phyloP scores from a whole-genome alignment of 148 eudicot species.

The Spergularia marina region DNA sequence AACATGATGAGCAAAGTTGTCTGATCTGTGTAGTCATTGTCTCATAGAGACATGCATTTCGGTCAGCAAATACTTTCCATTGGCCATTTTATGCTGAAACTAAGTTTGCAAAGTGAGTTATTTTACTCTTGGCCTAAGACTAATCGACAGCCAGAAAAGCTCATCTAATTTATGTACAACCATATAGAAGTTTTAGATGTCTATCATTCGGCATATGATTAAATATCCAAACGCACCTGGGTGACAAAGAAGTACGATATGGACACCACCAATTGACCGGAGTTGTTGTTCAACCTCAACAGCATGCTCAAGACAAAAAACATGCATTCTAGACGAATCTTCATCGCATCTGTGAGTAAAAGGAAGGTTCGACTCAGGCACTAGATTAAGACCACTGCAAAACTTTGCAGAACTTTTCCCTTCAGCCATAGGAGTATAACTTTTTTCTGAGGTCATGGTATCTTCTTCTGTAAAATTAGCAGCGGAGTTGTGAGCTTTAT shows the following conservation, averaged over 20 bases:
- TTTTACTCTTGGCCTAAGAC: neutral
- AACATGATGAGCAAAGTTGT: neutral
- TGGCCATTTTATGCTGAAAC: too few relatives aligned
- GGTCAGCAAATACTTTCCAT: neutral
- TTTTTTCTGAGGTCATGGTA: slow-evolving; percentile 32
- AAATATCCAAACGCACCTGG: slow-evolving; percentile 53
- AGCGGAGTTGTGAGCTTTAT: slow-evolving; percentile 37
- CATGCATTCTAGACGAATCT: slow-evolving; percentile 87
- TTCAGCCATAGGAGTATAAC: slow-evolving; percentile 27
- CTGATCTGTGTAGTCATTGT: neutral
- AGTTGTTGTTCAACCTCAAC: slow-evolving; percentile 71
- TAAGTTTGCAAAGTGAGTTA: too few relatives aligned
- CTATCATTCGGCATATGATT: neutral
- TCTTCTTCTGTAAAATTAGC: slow-evolving; percentile 37
- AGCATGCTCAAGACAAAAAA: slow-evolving; percentile 97
- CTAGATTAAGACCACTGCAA: slow-evolving; percentile 21
- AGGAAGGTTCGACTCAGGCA: slow-evolving; percentile 29
- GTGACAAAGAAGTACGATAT: slow-evolving; percentile 81
- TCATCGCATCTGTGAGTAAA: slow-evolving; percentile 49
- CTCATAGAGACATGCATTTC: too few relatives aligned
- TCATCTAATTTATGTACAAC: neutral
- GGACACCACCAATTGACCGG: slow-evolving; percentile 71
- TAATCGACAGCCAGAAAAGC: neutral
- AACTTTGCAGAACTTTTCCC: slow-evolving; percentile 16
- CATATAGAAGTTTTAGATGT: neutral